Base-by-base conservation (phyloP, 345 rosid genomes). In the Trapa incisa region DNA sequence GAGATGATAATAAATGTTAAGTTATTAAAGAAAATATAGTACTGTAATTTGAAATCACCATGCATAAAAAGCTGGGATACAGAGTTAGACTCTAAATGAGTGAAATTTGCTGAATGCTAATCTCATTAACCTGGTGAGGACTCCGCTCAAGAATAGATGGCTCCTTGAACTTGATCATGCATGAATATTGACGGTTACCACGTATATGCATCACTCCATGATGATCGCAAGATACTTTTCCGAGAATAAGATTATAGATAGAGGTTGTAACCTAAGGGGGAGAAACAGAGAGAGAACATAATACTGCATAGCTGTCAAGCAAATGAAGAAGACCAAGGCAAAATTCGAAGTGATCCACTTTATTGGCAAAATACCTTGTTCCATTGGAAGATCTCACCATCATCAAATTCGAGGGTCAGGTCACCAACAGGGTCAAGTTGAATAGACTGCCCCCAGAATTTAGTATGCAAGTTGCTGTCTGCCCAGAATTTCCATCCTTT, bases 401-500 rank as follows among this genome's bases (percentile, higher is more conserved):
- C 99, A 71, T 94, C 99, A 68, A 94, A 94, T 79, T 94, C 96
- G 0, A 94, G 74, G 54, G 93, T 84, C 69, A 94, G 78, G 73
- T 79, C 78, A 73, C 99, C 97, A 2, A 86, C 89, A 66, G 99
- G 99, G 65, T 94, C 96, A n/a, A 94, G 89, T 85, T 89, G 96
- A 79, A 94, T 91, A 1, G 99, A 94, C 72, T 87, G 86, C 37
- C 99, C 99, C 99, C 99, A 91, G 75, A 94, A 91, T 81, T 91
- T 94, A 68, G 96, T 77, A 43, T 84, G 86, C 72, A 94, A 83
- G 79, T 91, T 91, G 79, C 97, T 86, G 73, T 94, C 99, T 45
- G 87, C 97, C 95, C 91, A 94, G 75, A 94, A 89, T 79, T 82
- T 94, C 99, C 99, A 94, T 42, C 99, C 99, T 78, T 80, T 86